A percentile compares a stretch with the other conserved stretches of the same genome.
These are phyloP conservation scores for Mortierella antarctica DNA, from an alignment of 192 early-diverging fungal species.

Conservation along the genomic window DNA sequence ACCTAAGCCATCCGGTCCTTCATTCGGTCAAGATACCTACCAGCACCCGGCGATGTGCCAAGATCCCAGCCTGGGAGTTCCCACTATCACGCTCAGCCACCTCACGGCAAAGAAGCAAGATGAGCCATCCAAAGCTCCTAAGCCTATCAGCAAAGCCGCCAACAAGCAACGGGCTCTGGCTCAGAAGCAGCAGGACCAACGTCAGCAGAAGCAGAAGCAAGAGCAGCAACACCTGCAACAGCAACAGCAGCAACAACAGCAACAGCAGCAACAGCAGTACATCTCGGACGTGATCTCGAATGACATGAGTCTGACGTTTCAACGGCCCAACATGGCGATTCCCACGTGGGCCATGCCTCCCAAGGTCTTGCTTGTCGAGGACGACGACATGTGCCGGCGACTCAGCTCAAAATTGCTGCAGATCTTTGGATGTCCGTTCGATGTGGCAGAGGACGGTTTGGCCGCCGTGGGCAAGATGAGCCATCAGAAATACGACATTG, in stretches of 20 bases:
- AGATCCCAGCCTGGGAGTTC: constrained; percentile 37
- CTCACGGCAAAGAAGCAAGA: constrained; percentile 21
- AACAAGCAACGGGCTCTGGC: constrained; percentile 6
- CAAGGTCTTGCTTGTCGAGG: constrained; percentile 75
- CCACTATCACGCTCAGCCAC: constrained; percentile 32
- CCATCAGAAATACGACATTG: constrained; percentile 76
- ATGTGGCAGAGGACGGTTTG: constrained; percentile 75
- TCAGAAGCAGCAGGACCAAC: constrained; percentile 21
- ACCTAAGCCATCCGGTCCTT: constrained; percentile 15
- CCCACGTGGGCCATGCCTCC: constrained; percentile 65
- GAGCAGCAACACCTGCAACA: constrained; percentile 26
- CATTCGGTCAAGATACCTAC: constrained; percentile 23
- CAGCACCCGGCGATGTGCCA: constrained; percentile 39
- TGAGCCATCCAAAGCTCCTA: constrained; percentile 6
- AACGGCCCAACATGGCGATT: constrained; percentile 41
- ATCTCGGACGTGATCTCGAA: constrained; percentile 11
- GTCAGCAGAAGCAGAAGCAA: constrained; percentile 21
- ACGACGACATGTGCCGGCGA: constrained; percentile 70
- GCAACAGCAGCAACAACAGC: constrained; percentile 21
- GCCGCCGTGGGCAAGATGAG: constrained; percentile 72
- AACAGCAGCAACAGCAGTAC: constrained; percentile 29
- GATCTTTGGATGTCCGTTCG: constrained; percentile 75
- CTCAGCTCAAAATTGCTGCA: constrained; percentile 66
- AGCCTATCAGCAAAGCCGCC: neutral
- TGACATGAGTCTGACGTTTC: constrained; percentile 9